These are phyloP conservation scores for Limonium bicolor DNA, from an alignment of 148 eudicot species.

Conservation along the genomic window DNA sequence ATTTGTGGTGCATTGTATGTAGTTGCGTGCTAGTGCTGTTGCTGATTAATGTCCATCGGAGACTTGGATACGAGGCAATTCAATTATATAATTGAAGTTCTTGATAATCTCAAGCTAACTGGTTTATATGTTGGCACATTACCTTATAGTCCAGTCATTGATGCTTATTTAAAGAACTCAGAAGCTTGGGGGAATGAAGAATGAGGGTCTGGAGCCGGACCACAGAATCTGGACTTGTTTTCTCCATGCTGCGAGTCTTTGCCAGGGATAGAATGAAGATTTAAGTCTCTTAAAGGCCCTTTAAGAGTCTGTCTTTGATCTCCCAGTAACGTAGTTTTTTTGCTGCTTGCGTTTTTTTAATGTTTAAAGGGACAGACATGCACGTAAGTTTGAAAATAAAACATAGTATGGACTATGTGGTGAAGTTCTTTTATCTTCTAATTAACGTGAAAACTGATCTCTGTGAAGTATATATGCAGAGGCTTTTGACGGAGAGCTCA, in stretches of 20 bases:
- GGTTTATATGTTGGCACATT: constrained; percentile 47
- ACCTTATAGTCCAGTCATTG: constrained; percentile 78
- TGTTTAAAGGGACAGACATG: too few relatives aligned
- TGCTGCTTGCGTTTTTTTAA: not conserved
- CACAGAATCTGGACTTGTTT: constrained; percentile 96
- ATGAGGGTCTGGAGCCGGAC: constrained; percentile 71
- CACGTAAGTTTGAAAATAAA: not conserved
- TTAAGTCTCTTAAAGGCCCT: constrained; percentile 48
- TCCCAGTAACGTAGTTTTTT: constrained; percentile 59
- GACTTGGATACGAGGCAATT: too few relatives aligned
- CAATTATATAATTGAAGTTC: too few relatives aligned
- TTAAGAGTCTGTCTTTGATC: constrained; percentile 61
- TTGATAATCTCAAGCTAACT: constrained; percentile 51
- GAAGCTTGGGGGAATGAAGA: constrained; percentile 66
- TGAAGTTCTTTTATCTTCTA: constrained; percentile 75
- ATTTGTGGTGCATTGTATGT: too few relatives aligned
- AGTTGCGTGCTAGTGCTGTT: too few relatives aligned
- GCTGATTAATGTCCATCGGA: too few relatives aligned
- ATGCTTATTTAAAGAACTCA: constrained; percentile 80
- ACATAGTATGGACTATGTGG: too few relatives aligned
- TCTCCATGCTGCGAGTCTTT: constrained; percentile 77
- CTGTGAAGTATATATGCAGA: constrained; percentile 54
- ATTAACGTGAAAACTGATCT: constrained; percentile 36
- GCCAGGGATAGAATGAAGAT: constrained; percentile 42
- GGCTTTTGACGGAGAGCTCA: constrained; percentile 61